A percentile compares a stretch with the other conserved stretches of the same genome.
These are phyloP conservation scores for Anisodus tanguticus DNA, from an alignment of 257 asterid genomes.

Conservation along the genomic window DNA sequence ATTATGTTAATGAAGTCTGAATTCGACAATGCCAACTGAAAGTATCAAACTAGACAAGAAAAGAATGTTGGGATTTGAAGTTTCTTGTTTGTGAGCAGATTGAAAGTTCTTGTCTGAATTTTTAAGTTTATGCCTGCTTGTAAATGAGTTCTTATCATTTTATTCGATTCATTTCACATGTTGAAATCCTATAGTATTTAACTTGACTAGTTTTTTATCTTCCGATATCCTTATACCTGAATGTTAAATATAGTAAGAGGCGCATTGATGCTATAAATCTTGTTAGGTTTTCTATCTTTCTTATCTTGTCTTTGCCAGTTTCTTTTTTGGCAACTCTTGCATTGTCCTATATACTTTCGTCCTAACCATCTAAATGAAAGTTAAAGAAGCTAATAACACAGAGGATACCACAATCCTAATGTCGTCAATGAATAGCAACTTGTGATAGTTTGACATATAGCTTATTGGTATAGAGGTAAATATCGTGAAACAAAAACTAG, in stretches of 20 bases:
- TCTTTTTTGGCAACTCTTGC: neutral
- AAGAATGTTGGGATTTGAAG: neutral
- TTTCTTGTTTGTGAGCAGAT: neutral
- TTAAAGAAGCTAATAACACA: neutral
- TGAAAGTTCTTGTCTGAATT: neutral
- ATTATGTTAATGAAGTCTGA: neutral
- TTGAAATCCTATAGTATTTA: neutral
- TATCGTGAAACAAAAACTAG: neutral
- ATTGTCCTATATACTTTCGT: too few relatives aligned
- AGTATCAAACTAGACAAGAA: neutral
- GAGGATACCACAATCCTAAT: neutral
- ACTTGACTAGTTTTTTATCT: neutral
- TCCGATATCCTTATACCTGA: neutral
- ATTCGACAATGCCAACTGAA: neutral
- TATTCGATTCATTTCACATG: neutral
- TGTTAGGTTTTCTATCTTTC: neutral
- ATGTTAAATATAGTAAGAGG: neutral
- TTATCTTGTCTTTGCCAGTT: neutral
- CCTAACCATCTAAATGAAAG: neutral
- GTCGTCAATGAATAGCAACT: neutral
- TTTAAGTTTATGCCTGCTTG: neutral
- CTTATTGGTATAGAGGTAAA: neutral
- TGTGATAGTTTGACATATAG: neutral
- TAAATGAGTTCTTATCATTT: neutral
- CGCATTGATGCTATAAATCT: neutral